Percentiles rank a stretch among this genome's conserved stretches.
Conservation (phyloP, 176 grass and related monocot genomes). For the Aegilops sharonensis region DNA sequence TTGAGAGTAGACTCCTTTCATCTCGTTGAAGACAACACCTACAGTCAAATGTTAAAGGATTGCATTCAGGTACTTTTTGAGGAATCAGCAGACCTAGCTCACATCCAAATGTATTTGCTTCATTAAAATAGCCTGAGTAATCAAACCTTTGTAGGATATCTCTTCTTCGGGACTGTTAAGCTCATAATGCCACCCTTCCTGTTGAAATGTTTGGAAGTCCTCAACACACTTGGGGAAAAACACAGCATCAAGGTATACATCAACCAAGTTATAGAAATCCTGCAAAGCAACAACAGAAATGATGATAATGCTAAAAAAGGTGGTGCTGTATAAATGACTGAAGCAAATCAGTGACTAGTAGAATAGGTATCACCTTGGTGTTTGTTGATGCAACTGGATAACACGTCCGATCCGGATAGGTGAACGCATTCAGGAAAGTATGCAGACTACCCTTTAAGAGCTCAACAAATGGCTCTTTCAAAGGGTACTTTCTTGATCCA, state of each 20-base stretch:
- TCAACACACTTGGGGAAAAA: slow-evolving; percentile 95
- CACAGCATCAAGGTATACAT: slow-evolving; percentile 97
- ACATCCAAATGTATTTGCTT: slow-evolving; percentile 14
- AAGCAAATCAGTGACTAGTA: slow-evolving; percentile 19
- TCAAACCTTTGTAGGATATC: slow-evolving; percentile 93
- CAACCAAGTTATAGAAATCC: slow-evolving; percentile 99
- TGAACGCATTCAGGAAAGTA: slow-evolving; percentile 99
- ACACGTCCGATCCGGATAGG: slow-evolving; percentile 96
- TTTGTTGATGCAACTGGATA: slow-evolving; percentile 99
- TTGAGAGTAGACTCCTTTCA: slow-evolving; percentile 99
- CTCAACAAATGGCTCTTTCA: slow-evolving; percentile 99
- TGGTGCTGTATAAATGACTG: slow-evolving; percentile 16
- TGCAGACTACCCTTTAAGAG: slow-evolving; percentile 93
- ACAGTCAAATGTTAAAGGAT: slow-evolving; percentile 28
- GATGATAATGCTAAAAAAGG: slow-evolving; percentile 14
- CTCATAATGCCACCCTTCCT: slow-evolving; percentile 99
- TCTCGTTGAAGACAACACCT: slow-evolving; percentile 99
- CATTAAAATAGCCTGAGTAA: slow-evolving; percentile 21
- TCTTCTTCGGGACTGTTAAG: slow-evolving; percentile 87
- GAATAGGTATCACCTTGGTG: slow-evolving; percentile 56
- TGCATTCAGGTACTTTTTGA: slow-evolving; percentile 15
- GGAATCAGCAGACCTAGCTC: not conserved
- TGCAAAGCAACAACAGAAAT: slow-evolving; percentile 41
- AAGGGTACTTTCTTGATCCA: slow-evolving; percentile 95
- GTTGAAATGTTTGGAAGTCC: slow-evolving; percentile 97